Conservation (phyloP, 2,329 filamentous ascomycete species). For the Fusarium metavorans region DNA sequence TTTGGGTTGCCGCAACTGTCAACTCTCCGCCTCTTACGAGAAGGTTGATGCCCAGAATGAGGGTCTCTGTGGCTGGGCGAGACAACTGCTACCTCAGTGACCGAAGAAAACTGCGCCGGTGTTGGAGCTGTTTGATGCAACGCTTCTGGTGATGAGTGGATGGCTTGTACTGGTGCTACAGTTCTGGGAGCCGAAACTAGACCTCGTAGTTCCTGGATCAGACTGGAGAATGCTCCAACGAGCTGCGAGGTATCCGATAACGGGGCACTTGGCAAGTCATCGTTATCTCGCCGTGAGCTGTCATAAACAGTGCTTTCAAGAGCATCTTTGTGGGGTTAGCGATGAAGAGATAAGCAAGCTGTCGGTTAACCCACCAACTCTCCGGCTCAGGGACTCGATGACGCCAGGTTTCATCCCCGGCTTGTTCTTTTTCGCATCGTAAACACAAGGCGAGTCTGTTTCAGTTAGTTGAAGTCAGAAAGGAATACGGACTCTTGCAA, state of each 20-base stretch:
- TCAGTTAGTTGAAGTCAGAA: neutral
- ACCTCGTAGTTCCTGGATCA: slow-evolving; percentile 31
- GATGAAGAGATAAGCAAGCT: neutral
- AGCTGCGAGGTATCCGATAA: slow-evolving; percentile 22
- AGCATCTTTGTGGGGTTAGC: slow-evolving; percentile 16
- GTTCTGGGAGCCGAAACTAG: slow-evolving; percentile 9
- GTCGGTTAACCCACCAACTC: slow-evolving; percentile 20
- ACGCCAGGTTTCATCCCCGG: slow-evolving; percentile 31
- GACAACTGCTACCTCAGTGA: neutral
- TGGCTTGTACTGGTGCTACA: neutral
- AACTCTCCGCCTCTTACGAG: slow-evolving; percentile 32
- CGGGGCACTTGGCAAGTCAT: neutral
- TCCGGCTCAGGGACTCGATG: slow-evolving; percentile 25
- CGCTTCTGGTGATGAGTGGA: neutral
- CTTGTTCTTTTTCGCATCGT: slow-evolving; percentile 32
- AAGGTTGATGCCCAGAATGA: neutral
- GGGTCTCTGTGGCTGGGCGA: neutral
- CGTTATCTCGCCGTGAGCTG: neutral
- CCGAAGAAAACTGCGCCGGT: neutral
- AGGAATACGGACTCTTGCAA: neutral
- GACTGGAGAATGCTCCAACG: slow-evolving; percentile 26
- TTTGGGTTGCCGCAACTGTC: slow-evolving; percentile 41
- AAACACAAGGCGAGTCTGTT: slow-evolving; percentile 26
- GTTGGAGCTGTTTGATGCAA: slow-evolving; percentile 10
- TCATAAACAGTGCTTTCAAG: slow-evolving; percentile 31